Conservation (phyloP, 1,139 yeast genomes). For the Debaryomyces fabryi region DNA sequence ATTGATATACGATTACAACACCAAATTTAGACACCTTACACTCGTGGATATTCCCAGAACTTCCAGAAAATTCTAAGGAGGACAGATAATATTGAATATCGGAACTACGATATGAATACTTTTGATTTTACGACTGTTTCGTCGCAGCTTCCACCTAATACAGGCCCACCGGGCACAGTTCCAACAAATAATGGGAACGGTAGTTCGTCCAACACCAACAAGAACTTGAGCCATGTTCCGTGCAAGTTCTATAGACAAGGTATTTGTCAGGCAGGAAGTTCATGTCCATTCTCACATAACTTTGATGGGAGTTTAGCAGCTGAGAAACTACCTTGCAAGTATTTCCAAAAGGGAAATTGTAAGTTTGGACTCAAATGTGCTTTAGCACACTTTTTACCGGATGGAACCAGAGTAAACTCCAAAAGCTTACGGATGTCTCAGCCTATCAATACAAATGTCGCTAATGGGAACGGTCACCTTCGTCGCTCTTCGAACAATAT, state of each 20-base stretch:
- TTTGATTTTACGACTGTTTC: constrained; percentile 11
- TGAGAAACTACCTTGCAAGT: constrained; percentile 84
- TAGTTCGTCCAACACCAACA: constrained; percentile 22
- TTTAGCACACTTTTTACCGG: constrained; percentile 85
- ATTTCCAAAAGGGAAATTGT: constrained; percentile 92
- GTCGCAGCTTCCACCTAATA: constrained; percentile 39
- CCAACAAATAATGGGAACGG: constrained; percentile 18
- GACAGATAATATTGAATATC: neutral
- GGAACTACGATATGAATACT: constrained; percentile 8
- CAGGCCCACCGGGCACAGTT: constrained; percentile 45
- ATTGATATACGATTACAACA: neutral
- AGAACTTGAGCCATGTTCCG: constrained; percentile 84
- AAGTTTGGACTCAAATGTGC: constrained; percentile 94
- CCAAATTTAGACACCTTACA: neutral
- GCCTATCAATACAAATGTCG: constrained; percentile 13
- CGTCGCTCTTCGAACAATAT: constrained; percentile 4
- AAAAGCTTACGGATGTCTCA: constrained; percentile 22
- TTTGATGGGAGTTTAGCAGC: constrained; percentile 57
- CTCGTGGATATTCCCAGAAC: neutral
- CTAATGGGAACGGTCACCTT: constrained; percentile 3
- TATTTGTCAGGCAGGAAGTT: constrained; percentile 87
- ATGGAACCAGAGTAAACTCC: constrained; percentile 79
- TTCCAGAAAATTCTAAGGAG: neutral
- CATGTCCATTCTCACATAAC: constrained; percentile 91
- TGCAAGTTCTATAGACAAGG: constrained; percentile 93